Conservation (phyloP, 2,329 filamentous ascomycete genomes). For the Fusarium sp. region DNA sequence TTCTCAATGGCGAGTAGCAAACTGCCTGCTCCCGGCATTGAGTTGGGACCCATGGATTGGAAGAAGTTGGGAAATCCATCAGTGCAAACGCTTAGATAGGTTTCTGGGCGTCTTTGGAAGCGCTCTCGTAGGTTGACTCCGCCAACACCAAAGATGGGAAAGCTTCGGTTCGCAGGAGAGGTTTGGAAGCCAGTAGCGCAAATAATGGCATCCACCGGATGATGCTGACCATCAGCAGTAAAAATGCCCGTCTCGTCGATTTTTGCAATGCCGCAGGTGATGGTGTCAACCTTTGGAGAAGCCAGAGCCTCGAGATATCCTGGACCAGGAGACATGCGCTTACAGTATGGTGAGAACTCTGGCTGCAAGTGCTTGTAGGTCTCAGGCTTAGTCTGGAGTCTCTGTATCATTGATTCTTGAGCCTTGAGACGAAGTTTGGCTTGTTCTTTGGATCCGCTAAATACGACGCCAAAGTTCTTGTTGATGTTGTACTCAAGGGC, state of each 20-base stretch:
- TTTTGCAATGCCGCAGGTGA: neutral
- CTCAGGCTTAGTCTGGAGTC: neutral
- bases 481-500: slow-evolving; percentile 21
- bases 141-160: slow-evolving; percentile 13
- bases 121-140: slow-evolving; percentile 15
- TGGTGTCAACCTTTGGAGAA: slow-evolving; percentile 18
- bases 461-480: slow-evolving; percentile 18
- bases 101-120: slow-evolving; percentile 20
- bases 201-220: slow-evolving; percentile 3
- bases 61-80: slow-evolving; percentile 25
- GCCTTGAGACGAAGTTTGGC: neutral
- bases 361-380: slow-evolving; percentile 15
- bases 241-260: neutral
- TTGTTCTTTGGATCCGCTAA: slow-evolving; percentile 8
- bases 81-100: slow-evolving; percentile 25
- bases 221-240: slow-evolving; percentile 4
- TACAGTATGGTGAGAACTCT: slow-evolving; percentile 21
- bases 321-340: slow-evolving; percentile 18
- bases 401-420: slow-evolving; percentile 9
- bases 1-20: slow-evolving; percentile 16
- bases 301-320: slow-evolving; percentile 17
- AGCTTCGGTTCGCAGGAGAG: slow-evolving; percentile 13
- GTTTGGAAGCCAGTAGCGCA: slow-evolving; percentile 25
- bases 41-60: slow-evolving; percentile 23
- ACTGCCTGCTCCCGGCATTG: neutral